A percentile compares a stretch with the other conserved stretches of the same genome.
phyloP scores from a whole-genome alignment of 352 stramenopile species.

The Nothophytophthora sp. region DNA sequence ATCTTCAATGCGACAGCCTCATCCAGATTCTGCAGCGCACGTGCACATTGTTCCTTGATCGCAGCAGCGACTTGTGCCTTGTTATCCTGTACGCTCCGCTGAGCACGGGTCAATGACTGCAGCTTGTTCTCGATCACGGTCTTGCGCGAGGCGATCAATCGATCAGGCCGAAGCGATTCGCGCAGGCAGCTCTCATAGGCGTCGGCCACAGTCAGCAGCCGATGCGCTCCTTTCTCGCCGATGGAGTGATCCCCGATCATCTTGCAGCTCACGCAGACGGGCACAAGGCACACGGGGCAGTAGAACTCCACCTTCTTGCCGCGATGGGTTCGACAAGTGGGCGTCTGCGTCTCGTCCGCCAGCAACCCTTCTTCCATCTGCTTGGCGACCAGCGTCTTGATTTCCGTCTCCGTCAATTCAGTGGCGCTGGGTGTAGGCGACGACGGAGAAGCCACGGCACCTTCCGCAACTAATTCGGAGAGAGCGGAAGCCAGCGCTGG shows the following conservation, averaged over 20 bases:
- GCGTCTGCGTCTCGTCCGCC: slow-evolving; percentile 24
- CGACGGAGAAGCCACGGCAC: neutral
- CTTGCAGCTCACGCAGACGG: slow-evolving; percentile 82
- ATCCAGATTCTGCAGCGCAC: slow-evolving; percentile 45
- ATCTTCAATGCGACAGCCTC: slow-evolving; percentile 48
- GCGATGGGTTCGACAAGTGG: slow-evolving; percentile 41
- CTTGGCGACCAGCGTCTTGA: slow-evolving; percentile 37
- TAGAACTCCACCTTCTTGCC: slow-evolving; percentile 79
- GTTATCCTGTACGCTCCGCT: slow-evolving; percentile 42
- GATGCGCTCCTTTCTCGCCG: slow-evolving; percentile 75
- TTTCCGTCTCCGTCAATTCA: slow-evolving; percentile 23
- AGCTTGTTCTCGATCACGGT: slow-evolving; percentile 63
- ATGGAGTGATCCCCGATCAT: slow-evolving; percentile 81
- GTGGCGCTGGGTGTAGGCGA: slow-evolving; percentile 1
- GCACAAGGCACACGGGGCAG: slow-evolving; percentile 55
- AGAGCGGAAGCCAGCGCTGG: slow-evolving; percentile 19
- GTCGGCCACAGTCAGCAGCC: slow-evolving; percentile 59
- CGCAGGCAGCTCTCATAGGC: slow-evolving; percentile 68
- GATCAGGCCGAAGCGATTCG: slow-evolving; percentile 64
- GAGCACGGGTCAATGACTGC: slow-evolving; percentile 32
- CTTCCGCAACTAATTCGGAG: slow-evolving; percentile 10
- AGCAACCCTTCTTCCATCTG: slow-evolving; percentile 47
- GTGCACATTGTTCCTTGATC: slow-evolving; percentile 54
- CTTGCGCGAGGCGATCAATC: slow-evolving; percentile 67
- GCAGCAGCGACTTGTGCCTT: slow-evolving; percentile 42